A percentile compares a stretch with the other conserved stretches of the same genome.
phyloP scores from a whole-genome alignment of 192 early-diverging fungal species.

The Kickxella alabastrina region DNA sequence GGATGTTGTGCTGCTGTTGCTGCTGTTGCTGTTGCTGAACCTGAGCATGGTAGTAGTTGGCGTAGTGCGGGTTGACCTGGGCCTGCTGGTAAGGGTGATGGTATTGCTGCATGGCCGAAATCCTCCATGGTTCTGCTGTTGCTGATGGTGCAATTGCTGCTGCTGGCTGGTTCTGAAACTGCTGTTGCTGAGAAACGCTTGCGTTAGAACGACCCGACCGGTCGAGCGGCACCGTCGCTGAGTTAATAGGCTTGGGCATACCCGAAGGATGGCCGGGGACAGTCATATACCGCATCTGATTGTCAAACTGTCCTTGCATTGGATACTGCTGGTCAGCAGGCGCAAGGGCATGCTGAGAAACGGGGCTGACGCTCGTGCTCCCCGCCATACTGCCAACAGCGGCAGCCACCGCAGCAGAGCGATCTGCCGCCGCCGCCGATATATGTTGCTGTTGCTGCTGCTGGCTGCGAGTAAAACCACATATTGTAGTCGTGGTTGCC shows the following conservation, averaged over 20 bases:
- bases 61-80: neutral
- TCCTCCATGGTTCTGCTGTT: no score
- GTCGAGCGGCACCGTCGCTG: constrained; percentile 17
- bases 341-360: constrained; percentile 41
- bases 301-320: constrained; percentile 34
- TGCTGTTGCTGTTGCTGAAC: constrained; percentile 7
- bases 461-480: constrained; percentile 46
- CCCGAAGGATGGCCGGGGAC: constrained; percentile 41
- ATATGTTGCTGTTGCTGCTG: neutral
- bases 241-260: constrained; percentile 16
- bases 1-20: constrained; percentile 10
- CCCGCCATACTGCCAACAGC: constrained; percentile 18
- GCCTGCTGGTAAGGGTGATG: constrained; percentile 15
- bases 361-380: constrained; percentile 41
- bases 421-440: constrained; percentile 18
- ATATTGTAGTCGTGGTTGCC: constrained; percentile 37
- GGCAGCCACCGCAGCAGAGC: constrained; percentile 17
- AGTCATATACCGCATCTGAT: constrained; percentile 49
- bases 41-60: neutral
- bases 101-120: neutral
- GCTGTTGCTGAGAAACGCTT: constrained; percentile 13
- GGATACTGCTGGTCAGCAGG: constrained; percentile 25
- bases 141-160: neutral
- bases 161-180: neutral
- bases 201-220: constrained; percentile 27